Evolutionary conservation across 371 early-diverging fungal genomes (phyloP).

Genomic region (Mortierella sp.): DNA sequence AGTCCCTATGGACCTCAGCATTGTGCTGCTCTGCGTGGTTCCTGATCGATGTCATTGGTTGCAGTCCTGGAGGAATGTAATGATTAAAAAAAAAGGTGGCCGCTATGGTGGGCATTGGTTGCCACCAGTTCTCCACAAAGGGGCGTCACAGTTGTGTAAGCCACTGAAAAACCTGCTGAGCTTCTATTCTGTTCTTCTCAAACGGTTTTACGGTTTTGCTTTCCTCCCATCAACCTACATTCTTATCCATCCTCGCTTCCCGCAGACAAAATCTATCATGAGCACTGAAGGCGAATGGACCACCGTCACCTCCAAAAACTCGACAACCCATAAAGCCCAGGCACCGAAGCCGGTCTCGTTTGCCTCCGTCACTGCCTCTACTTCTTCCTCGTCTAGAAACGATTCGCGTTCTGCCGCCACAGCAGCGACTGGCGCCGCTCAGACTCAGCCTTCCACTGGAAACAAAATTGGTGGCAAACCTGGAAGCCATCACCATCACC

Average conservation of each 20-base stretch:
- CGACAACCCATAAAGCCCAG: slow-evolving; percentile 43
- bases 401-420: slow-evolving; percentile 21
- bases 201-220: no score
- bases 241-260: not conserved
- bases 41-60: slow-evolving; percentile 32
- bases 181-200: not conserved
- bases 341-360: slow-evolving; percentile 21
- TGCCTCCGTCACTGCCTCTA: slow-evolving; percentile 18
- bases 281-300: slow-evolving; percentile 56
- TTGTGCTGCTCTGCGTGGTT: slow-evolving; percentile 66
- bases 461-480: slow-evolving; percentile 14
- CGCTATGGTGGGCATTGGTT: not conserved
- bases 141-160: no score
- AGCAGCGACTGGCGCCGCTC: not conserved
- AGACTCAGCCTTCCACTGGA: not conserved
- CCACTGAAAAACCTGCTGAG: no score
- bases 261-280: slow-evolving; percentile 30
- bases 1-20: slow-evolving; percentile 71
- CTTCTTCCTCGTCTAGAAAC: slow-evolving; percentile 12
- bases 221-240: not conserved
- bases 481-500: slow-evolving; percentile 1
- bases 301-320: slow-evolving; percentile 52
- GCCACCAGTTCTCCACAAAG: slow-evolving; percentile 19
- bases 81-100: not conserved
- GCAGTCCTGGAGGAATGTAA: not conserved